phyloP scores from a whole-genome alignment of 2,329 filamentous ascomycete species.

The Aspergillus neotritici region DNA sequence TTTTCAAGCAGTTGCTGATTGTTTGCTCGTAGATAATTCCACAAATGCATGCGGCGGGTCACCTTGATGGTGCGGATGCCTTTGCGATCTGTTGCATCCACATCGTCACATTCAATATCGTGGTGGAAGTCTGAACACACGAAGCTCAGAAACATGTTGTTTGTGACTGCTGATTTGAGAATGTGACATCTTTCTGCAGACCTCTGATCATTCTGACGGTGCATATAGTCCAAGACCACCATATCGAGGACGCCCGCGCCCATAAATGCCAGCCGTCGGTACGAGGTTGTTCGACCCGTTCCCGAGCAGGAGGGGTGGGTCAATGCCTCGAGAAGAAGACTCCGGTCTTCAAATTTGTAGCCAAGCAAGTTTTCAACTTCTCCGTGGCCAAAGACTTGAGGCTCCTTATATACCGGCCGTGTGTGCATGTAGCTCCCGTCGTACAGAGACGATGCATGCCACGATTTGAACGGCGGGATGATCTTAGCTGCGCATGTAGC shows the following conservation, averaged over 20 bases:
- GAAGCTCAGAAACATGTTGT: conserved; percentile 2
- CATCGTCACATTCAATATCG: background rate
- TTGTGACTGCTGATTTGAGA: conserved; percentile 1
- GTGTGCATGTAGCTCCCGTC: conserved; percentile 2
- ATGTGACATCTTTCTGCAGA: background rate
- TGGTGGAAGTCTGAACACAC: background rate
- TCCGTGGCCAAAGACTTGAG: background rate
- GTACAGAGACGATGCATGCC: conserved; percentile 3
- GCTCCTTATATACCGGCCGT: background rate
- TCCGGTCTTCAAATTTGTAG: conserved; percentile 5
- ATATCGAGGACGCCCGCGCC: conserved; percentile 3
- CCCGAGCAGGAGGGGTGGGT: conserved; percentile 6
- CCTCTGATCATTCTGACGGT: background rate
- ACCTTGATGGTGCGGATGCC: background rate
- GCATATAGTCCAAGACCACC: background rate
- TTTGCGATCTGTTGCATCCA: background rate
- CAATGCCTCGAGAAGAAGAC: conserved; percentile 6
- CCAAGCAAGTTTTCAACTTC: conserved; percentile 2
- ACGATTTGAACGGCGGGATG: conserved; percentile 1
- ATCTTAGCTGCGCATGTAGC: background rate
- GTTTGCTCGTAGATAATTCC: background rate
- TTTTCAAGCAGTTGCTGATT: background rate
- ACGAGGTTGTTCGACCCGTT: background rate
- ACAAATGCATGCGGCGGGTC: background rate
- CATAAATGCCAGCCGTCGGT: conserved; percentile 2